phyloP scores from a whole-genome alignment of 2,329 filamentous ascomycete genomes.

The Xylaria sp. region DNA sequence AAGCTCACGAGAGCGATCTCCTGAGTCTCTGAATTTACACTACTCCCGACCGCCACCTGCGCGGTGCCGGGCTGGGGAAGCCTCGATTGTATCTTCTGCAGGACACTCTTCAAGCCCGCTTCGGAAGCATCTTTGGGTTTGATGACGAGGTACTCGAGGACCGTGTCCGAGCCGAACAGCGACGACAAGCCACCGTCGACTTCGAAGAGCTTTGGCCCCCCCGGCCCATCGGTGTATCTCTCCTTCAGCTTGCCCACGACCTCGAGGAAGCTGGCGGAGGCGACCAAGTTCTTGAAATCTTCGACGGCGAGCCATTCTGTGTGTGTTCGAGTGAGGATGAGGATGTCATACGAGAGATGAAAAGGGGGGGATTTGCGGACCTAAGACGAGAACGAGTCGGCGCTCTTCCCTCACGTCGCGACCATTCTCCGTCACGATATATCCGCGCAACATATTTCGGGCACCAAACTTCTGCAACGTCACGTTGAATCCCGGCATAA shows the following conservation, averaged over 20 bases:
- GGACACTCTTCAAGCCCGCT: slow-evolving; percentile 1
- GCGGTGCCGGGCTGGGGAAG: slow-evolving; percentile 8
- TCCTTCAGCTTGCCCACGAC: slow-evolving; percentile 1
- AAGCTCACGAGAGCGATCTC: slow-evolving; percentile 26
- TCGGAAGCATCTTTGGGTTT: slow-evolving; percentile 23
- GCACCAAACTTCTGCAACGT: neutral
- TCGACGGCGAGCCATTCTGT: slow-evolving; percentile 19
- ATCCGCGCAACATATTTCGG: slow-evolving; percentile 12
- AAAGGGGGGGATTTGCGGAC: slow-evolving; percentile 3
- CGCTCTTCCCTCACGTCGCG: slow-evolving; percentile 16
- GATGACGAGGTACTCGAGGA: slow-evolving; percentile 30
- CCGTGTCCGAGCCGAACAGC: slow-evolving; percentile 7
- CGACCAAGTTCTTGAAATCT: slow-evolving; percentile 21
- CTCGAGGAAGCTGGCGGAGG: slow-evolving; percentile 1
- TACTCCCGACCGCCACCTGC: slow-evolving; percentile 11
- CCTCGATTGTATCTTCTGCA: slow-evolving; percentile 13
- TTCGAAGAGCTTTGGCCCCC: slow-evolving; percentile 21
- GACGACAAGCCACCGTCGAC: slow-evolving; percentile 1
- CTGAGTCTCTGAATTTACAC: slow-evolving; percentile 12
- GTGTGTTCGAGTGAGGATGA: neutral
- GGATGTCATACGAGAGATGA: too few species aligned
- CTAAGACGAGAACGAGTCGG: slow-evolving; percentile 19
- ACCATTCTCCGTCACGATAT: slow-evolving; percentile 23
- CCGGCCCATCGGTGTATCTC: slow-evolving; percentile 1
- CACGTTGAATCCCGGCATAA: neutral